Percentiles rank a stretch among this genome's conserved stretches.
Evolutionary conservation across 345 rosid species (phyloP).

Genomic region (Aquilaria malaccensis): DNA sequence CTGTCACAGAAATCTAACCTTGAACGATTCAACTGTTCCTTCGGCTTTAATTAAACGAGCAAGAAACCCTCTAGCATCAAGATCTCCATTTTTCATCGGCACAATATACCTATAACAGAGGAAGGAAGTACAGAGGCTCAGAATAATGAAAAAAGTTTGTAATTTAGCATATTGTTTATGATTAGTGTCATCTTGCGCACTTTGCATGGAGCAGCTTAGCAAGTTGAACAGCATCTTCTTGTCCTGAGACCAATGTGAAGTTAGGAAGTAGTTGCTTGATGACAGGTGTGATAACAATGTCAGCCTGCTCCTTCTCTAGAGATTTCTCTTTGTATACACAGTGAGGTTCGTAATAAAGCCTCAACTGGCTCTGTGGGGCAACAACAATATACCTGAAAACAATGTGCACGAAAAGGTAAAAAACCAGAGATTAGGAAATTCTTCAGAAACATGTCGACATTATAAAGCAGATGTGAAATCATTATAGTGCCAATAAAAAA

Average conservation of each 20-base stretch:
- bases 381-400: constrained; percentile 50
- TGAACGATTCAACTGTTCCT: constrained; percentile 80
- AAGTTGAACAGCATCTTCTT: constrained; percentile 88
- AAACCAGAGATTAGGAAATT: not conserved
- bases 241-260: constrained; percentile 86
- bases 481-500: constrained; percentile 1
- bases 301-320: constrained; percentile 62
- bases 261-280: constrained; percentile 88
- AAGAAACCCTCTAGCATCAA: constrained; percentile 69
- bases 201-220: constrained; percentile 73
- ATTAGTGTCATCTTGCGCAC: constrained; percentile 26
- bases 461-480: not conserved
- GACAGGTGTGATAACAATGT: constrained; percentile 81
- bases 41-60: constrained; percentile 45
- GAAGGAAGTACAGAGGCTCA: not conserved
- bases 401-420: not conserved
- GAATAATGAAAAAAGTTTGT: constrained; percentile 1
- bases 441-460: not conserved
- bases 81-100: constrained; percentile 91
- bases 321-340: constrained; percentile 55
- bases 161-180: constrained; percentile 5
- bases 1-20: constrained; percentile 35
- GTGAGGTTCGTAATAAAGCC: constrained; percentile 89
- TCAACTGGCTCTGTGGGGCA: constrained; percentile 49
- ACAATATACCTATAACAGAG: constrained; percentile 52